phyloP scores from a whole-genome alignment of 768 basidiomycete genomes.

The Tricholoma flavovirens region DNA sequence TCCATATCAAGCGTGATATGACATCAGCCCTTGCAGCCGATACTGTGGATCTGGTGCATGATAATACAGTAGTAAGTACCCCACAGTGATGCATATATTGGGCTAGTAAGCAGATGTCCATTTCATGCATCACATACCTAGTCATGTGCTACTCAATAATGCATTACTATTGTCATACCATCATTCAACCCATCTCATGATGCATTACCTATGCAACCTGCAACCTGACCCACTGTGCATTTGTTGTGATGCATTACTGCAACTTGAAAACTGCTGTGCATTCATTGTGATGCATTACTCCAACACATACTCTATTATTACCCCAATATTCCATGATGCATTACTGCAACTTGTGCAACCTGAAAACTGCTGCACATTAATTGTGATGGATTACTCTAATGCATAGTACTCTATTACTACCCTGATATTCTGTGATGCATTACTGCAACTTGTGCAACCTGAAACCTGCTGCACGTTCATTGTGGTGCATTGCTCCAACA shows the following conservation, averaged over 20 bases:
- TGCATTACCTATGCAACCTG: neutral
- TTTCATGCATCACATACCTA: neutral
- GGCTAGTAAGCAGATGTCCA: neutral
- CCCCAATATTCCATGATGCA: no score
- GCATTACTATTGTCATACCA: neutral
- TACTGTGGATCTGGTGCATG: neutral
- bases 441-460: neutral
- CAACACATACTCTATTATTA: no score
- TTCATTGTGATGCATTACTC: no score
- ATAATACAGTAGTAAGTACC: neutral
- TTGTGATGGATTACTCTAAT: neutral
- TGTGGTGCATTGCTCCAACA: neutral
- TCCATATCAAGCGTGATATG: no score
- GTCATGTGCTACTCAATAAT: no score
- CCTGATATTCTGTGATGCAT: no score
- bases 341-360: neutral
- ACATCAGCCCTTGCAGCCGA: no score
- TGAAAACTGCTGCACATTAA: neutral
- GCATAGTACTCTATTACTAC: no score
- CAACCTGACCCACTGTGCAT: neutral
- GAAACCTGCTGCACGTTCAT: neutral
- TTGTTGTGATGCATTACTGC: neutral
- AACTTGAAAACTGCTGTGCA: no score
- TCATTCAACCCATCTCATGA: no score
- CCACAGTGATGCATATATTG: neutral